Evolutionary conservation across 2,329 filamentous ascomycete genomes (phyloP).

Genomic region (Plenodomus biglobosus): DNA sequence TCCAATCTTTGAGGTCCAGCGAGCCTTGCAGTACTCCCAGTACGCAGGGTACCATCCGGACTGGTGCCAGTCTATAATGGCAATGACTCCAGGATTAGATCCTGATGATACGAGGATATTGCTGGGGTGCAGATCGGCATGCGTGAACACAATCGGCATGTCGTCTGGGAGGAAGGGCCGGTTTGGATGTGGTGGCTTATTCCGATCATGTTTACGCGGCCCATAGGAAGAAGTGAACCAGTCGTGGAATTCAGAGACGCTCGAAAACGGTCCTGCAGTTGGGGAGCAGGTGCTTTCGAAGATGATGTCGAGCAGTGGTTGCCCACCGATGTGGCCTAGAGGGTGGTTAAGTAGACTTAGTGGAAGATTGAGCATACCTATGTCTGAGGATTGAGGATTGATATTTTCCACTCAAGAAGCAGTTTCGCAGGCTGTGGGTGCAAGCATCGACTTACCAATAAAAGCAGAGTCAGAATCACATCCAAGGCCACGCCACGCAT

Average conservation of each 20-base stretch:
- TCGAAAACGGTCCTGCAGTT: slow-evolving; percentile 19
- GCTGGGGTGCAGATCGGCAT: slow-evolving; percentile 20
- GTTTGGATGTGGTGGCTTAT: slow-evolving; percentile 16
- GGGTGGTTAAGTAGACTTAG: no score
- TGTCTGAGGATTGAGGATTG: no score
- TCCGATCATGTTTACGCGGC: slow-evolving; percentile 4
- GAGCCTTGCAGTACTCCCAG: slow-evolving; percentile 18
- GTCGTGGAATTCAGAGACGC: slow-evolving; percentile 21
- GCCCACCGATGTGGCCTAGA: slow-evolving; percentile 13
- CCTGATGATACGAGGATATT: slow-evolving; percentile 18
- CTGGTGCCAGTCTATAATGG: slow-evolving; percentile 16
- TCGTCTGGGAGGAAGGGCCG: slow-evolving; percentile 17
- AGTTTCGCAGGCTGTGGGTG: no score
- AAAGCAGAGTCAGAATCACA: slow-evolving; percentile 1
- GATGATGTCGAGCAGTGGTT: slow-evolving; percentile 18
- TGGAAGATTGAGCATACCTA: no score
- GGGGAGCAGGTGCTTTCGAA: slow-evolving; percentile 11
- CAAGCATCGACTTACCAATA: no score
- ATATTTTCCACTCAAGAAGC: no score
- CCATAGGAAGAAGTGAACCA: slow-evolving; percentile 18
- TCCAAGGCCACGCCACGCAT: slow-evolving; percentile 7
- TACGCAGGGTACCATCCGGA: slow-evolving; percentile 17
- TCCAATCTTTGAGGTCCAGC: background rate
- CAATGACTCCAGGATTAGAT: slow-evolving; percentile 5
- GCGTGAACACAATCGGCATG: slow-evolving; percentile 19